These are phyloP conservation scores for Xanthoconium stramineum DNA, from an alignment of 768 basidiomycete genomes.

Conservation along the genomic window DNA sequence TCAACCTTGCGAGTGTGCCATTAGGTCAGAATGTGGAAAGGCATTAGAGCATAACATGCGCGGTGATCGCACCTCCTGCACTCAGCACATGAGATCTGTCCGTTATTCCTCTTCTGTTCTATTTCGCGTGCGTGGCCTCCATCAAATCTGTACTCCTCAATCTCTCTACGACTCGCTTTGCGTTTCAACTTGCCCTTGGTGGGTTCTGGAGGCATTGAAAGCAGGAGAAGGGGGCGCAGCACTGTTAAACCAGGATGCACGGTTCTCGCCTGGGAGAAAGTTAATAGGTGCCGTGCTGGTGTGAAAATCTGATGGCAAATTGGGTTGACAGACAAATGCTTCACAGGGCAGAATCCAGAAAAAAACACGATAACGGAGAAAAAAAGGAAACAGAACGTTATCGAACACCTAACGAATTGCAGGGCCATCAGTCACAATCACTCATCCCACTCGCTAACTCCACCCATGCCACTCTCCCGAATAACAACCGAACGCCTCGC, in stretches of 20 bases:
- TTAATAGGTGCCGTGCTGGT: slow-evolving; percentile 24
- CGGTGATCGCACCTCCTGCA: slow-evolving; percentile 73
- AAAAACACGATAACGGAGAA: not conserved
- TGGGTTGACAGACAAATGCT: slow-evolving; percentile 8
- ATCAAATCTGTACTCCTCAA: slow-evolving; percentile 50
- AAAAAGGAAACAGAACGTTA: slow-evolving; percentile 2
- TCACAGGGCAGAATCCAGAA: slow-evolving; percentile 2
- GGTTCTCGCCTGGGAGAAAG: slow-evolving; percentile 23
- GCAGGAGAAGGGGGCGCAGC: slow-evolving; percentile 3
- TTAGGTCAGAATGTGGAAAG: slow-evolving; percentile 23
- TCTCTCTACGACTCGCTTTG: slow-evolving; percentile 45
- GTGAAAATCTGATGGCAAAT: slow-evolving; percentile 25
- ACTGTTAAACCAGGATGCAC: slow-evolving; percentile 10
- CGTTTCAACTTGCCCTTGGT: slow-evolving; percentile 51
- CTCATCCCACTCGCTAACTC: not conserved
- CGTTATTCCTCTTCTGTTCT: slow-evolving; percentile 70
- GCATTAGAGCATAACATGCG: slow-evolving; percentile 27
- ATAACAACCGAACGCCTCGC: not conserved
- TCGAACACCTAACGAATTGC: not conserved
- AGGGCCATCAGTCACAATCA: slow-evolving; percentile 6
- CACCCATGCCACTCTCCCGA: not conserved
- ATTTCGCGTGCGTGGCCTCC: slow-evolving; percentile 60
- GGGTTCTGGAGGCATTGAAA: slow-evolving; percentile 54
- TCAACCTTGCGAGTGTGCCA: slow-evolving; percentile 45
- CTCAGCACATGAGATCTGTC: slow-evolving; percentile 77